Base-by-base conservation (phyloP, 352 stramenopile genomes). In the Pythium graminicola region DNA sequence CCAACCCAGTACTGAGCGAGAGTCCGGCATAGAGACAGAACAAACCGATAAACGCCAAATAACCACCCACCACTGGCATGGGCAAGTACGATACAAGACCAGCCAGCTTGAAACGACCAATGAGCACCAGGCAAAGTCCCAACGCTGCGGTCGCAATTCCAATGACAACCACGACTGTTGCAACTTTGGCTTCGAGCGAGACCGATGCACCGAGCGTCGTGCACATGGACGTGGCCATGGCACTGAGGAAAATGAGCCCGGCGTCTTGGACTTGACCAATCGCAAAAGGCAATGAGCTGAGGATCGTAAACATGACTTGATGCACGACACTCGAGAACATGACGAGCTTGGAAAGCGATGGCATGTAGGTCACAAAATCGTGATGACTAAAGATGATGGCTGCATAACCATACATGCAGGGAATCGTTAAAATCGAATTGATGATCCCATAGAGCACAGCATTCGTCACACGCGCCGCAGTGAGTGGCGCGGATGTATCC, bases 191-290 rank as follows among this genome's bases (percentile, higher is more conserved):
- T 35, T 89, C 76, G 6, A 86, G 36, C n/a, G 74, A 39, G 0
- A 75, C 74, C 4, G 82, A 50, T 13, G 81, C 72, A 19, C 88
- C 71, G 16, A 97, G 62, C 69, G 60, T 78, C 35, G 64, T 84
- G 72, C 64, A 97, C 44, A 91, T 89, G 65, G 78, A 98, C 66
- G 68, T 85, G 0, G 96, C 92, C 50, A 99, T 99, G 43, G 80
- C 77, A 41, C 73, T 93, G 17, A 99, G 72, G 70, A 99, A 99
- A 61, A 99, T 99, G 2, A 99, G 81, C 0, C 97, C 97, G 4
- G 96, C 95, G 64, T 99, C 95, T 67, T 99, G 97, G 1, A 99
- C 96, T 60, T 98, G 95, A 13, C 96, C 97, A 29, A 99, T 97
- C 8, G 97, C 94, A 70, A 99, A 99, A 0, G 90, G 88, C 31